Evolutionary conservation across 2,329 filamentous ascomycete species (phyloP), one percentile per base, ranked within the genome.

Genomic region (Cryphonectria radicalis): DNA sequence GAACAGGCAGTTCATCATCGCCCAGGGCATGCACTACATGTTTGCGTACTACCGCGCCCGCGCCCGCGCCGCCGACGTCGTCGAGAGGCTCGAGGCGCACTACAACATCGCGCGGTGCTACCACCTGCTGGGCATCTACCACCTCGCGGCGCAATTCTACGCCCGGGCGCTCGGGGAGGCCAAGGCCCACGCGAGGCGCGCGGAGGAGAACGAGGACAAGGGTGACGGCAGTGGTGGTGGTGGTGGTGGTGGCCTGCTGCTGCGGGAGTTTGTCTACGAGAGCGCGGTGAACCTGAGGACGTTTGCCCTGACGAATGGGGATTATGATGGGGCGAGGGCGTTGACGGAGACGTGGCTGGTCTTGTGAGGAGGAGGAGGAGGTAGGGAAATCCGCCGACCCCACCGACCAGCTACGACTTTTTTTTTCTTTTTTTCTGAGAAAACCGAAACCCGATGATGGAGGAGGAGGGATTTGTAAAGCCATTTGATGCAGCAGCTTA

Each of bases 1-100:
- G 64, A 98, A 98, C 78, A 86, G 96, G 1, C 95, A 98, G 78
- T 95, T 93, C 77, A 89, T 94, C 57, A 90, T 98, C 59, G 86
- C 93, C 74, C 95, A 98, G 79, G 96, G 94, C 0, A 87, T 98
- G 66, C 85, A 91, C 0, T 98, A 97, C 77, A 82, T 98, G 70
- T 89, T 91, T 70, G 84, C 89, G 50, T 97, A 97, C 81, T 91
- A 92, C 75, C 85, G 89, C 3, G 78, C 89, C 37, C 86, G 92
- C 37, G 83, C 82, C 3, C 75, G 77, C 11, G 78, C 59, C 0
- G 70, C 55, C 1, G 46, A 74, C 55, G 70, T 80, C 72, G 80
- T 83, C 72, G 79, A 91, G 76, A 81, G 85, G 65, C 92, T 93
- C 77, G 94, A 97, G 80, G 93, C 93, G 10, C 91, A 93, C 77